Base-by-base conservation (phyloP, 2,329 filamentous ascomycete species). In the Fusarium paranaense region DNA sequence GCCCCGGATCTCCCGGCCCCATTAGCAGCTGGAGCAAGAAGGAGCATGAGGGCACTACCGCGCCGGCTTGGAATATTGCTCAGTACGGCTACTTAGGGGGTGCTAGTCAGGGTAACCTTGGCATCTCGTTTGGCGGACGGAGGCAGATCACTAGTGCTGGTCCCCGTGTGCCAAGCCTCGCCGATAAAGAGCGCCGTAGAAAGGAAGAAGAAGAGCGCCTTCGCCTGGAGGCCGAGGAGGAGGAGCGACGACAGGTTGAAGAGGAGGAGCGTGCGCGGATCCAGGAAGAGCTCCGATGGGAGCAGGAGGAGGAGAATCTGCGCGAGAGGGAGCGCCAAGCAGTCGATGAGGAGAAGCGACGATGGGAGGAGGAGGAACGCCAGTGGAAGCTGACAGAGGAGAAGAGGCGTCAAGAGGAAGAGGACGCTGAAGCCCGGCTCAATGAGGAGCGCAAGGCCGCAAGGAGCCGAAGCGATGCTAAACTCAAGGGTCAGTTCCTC, bases 61-160 rank as follows among this genome's bases (percentile, higher is more conserved):
- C 92, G 30, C 97, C 97, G 0, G 97, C 97, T 2, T 99, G 97
- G 97, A 99, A 98, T 81, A 98, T 98, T 77, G 93, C 95, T 66
- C 97, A 99, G 81, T 99, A 99, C 81, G 95, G 97, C 9, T 99
- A 98, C 83, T 97, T 98, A 93, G 97, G 97, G 67, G 97, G 97
- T 58, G 97, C 97, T 30, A 98, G 94, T 79, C 97, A 99, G 82
- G 96, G 95, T 4, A 98, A 97, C 78, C 91, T 98, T 71, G 97
- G 97, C 20, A 95, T 99, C 76, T 91, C 94, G 13, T 98, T 98
- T 83, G 97, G 97, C 65, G 94, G 92, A 20, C 90, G 95, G 77
- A 91, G 97, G 69, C 97, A 99, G 84, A 98, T 99, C 80, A 98
- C 95, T 10, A 95, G 89, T 77, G 90, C 94, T 16, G 88, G 90